Evolutionary conservation across 805 yeast genomes (phyloP).

Genomic region (Cyberlindnera japonica): DNA sequence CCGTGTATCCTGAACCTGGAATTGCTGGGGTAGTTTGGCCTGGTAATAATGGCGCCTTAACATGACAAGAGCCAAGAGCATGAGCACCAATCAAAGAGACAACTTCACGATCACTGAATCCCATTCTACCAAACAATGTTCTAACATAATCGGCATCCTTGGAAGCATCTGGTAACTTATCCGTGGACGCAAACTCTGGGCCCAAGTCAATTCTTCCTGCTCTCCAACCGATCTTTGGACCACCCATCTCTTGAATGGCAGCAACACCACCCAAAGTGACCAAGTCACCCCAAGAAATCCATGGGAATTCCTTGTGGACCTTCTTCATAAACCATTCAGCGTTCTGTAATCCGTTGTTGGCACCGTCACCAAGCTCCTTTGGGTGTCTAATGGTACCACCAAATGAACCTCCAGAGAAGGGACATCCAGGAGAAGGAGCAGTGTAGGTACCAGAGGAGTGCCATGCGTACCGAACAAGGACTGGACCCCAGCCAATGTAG

Average conservation of each 20-base stretch:
- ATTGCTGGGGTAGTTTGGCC: slow-evolving; percentile 18
- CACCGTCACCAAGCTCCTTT: slow-evolving; percentile 52
- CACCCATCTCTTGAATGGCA: slow-evolving; percentile 75
- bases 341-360: slow-evolving; percentile 47
- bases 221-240: slow-evolving; percentile 77
- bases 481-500: slow-evolving; percentile 71
- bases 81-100: slow-evolving; percentile 78
- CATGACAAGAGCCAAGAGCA: slow-evolving; percentile 72
- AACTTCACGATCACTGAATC: slow-evolving; percentile 66
- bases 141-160: slow-evolving; percentile 63
- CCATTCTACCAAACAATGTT: slow-evolving; percentile 59
- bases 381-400: slow-evolving; percentile 64
- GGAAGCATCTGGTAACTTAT: slow-evolving; percentile 72
- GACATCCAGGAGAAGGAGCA: slow-evolving; percentile 38
- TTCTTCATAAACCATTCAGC: slow-evolving; percentile 53
- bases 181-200: slow-evolving; percentile 54
- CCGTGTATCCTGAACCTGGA: slow-evolving; percentile 72
- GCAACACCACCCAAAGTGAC: slow-evolving; percentile 77
- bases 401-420: slow-evolving; percentile 55
- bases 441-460: slow-evolving; percentile 84
- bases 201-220: slow-evolving; percentile 70
- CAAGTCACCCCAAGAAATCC: slow-evolving; percentile 77
- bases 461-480: slow-evolving; percentile 79
- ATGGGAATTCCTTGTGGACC: slow-evolving; percentile 53
- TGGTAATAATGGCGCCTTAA: slow-evolving; percentile 31